phyloP scores from a whole-genome alignment of 805 yeast species.

The Tetrapisispora fleetii region DNA sequence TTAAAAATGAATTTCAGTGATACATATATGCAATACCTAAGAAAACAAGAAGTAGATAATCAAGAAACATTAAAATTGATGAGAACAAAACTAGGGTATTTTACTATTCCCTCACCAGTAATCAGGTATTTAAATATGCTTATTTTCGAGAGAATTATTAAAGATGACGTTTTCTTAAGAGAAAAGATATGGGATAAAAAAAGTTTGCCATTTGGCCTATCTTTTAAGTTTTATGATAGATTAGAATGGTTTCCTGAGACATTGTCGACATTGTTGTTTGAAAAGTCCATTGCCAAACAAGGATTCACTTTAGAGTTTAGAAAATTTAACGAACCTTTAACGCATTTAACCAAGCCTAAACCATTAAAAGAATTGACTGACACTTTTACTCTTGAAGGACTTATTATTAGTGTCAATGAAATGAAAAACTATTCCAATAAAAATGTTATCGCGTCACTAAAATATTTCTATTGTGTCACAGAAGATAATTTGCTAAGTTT shows the following conservation, averaged over 20 bases:
- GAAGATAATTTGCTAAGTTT: conserved; percentile 52
- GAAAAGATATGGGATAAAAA: conserved; percentile 19
- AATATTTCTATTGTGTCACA: conserved; percentile 41
- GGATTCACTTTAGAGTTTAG: conserved; percentile 57
- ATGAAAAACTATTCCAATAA: background rate
- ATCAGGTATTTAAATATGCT: conserved; percentile 16
- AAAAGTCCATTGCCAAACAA: conserved; percentile 34
- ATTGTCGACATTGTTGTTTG: conserved; percentile 33
- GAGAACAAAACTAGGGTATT: conserved; percentile 14
- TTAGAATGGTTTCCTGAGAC: conserved; percentile 57
- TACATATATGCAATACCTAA: conserved; percentile 6
- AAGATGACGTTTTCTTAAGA: conserved; percentile 18
- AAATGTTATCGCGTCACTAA: background rate
- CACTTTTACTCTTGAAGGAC: conserved; percentile 79
- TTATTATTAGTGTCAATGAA: conserved; percentile 37
- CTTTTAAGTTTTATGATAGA: conserved; percentile 62
- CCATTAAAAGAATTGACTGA: conserved; percentile 29
- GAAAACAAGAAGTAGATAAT: conserved; percentile 7
- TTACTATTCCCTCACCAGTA: conserved; percentile 16
- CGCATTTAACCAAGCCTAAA: no score
- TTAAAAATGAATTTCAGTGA: conserved; percentile 19
- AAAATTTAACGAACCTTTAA: conserved; percentile 5
- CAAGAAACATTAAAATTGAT: conserved; percentile 9
- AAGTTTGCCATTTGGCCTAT: conserved; percentile 38
- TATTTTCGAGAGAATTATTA: conserved; percentile 29